phyloP scores from a whole-genome alignment of 352 stramenopile genomes.

The Pythium vanterpoolii region DNA sequence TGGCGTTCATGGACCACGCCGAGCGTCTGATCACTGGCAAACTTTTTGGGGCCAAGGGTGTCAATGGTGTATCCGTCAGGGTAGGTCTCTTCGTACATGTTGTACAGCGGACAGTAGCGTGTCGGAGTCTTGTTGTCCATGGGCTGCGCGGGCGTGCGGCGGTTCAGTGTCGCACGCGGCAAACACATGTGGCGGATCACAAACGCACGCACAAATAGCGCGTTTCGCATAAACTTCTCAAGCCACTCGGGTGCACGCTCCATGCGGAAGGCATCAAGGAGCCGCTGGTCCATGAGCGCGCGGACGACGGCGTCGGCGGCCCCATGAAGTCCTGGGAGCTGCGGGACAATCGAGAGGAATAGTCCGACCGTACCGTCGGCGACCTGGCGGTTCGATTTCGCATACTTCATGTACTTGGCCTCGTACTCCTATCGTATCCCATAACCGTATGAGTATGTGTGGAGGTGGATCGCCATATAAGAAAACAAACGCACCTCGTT shows the following conservation, averaged over 20 bases:
- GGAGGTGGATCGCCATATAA: no score
- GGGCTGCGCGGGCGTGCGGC: conserved; percentile 8
- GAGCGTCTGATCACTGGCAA: conserved; percentile 14
- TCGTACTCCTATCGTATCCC: conserved; percentile 5
- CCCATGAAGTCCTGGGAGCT: neutral
- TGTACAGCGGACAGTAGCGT: conserved; percentile 10
- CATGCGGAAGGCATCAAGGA: conserved; percentile 10
- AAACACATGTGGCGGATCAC: conserved; percentile 12
- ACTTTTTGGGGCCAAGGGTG: conserved; percentile 8
- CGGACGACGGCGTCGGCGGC: conserved; percentile 6
- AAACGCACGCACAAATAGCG: conserved; percentile 8
- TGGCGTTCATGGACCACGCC: conserved; percentile 5
- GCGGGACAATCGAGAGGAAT: conserved; percentile 11
- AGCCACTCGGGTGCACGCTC: conserved; percentile 4
- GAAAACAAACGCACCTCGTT: conserved; percentile 12
- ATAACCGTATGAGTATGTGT: neutral
- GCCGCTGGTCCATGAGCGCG: conserved; percentile 11
- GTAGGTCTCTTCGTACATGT: conserved; percentile 10
- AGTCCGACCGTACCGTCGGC: conserved; percentile 8
- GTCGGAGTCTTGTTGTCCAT: neutral
- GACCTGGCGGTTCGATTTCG: neutral
- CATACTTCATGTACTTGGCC: conserved; percentile 17
- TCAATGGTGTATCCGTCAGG: conserved; percentile 12
- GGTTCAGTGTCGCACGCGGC: neutral
- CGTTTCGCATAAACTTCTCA: neutral